Evolutionary conservation across 2,329 filamentous ascomycete species (phyloP).

Genomic region (Cladosporium halotolerans): DNA sequence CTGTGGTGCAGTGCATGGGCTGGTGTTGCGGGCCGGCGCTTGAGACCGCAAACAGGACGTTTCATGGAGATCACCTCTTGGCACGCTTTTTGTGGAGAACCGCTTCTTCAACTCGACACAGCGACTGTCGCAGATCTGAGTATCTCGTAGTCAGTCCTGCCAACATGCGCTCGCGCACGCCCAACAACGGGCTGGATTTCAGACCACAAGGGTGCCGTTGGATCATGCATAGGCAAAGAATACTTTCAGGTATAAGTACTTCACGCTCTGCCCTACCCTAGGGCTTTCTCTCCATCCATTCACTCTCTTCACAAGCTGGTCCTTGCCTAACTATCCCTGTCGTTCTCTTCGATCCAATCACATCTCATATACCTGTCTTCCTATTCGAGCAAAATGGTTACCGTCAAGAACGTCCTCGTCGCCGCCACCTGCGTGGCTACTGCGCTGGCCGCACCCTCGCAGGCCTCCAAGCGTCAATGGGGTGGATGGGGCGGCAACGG

Average conservation of each 20-base stretch:
- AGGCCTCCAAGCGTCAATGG: constrained; percentile 7
- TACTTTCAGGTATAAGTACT: constrained; percentile 6
- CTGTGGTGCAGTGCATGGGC: neutral
- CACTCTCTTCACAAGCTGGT: constrained; percentile 5
- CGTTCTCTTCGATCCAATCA: neutral
- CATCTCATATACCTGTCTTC: neutral
- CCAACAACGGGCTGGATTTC: too few relatives aligned
- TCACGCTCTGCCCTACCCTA: constrained; percentile 2
- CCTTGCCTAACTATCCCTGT: constrained; percentile 6
- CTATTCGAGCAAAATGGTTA: constrained; percentile 3
- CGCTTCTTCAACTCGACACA: constrained; percentile 7
- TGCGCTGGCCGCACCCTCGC: constrained; percentile 9
- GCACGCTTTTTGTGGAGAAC: constrained; percentile 1
- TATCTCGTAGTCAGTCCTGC: neutral
- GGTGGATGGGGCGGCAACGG: neutral
- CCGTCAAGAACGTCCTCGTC: constrained; percentile 8
- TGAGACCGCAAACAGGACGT: neutral
- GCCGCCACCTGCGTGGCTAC: constrained; percentile 4
- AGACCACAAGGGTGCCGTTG: too few relatives aligned
- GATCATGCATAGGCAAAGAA: neutral
- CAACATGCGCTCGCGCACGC: neutral
- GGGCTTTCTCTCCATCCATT: constrained; percentile 1
- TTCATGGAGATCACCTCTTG: constrained; percentile 4
- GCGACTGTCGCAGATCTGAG: constrained; percentile 1
- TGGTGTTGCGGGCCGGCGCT: neutral